Evolutionary conservation across 441 rosid genomes (phyloP).

Genomic region (Raphanus hybrid): DNA sequence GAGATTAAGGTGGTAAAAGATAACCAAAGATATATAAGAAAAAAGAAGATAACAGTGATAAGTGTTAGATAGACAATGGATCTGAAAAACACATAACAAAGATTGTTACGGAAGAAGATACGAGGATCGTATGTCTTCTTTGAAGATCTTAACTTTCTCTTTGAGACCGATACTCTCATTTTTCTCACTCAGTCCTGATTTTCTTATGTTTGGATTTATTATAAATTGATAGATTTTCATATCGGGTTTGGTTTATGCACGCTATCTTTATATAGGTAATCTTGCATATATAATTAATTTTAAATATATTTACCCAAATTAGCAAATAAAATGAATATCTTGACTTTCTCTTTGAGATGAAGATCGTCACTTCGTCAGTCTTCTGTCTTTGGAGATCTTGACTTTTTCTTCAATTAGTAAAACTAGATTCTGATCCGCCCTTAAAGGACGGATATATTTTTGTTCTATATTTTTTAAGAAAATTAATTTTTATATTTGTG

Average conservation of each 20-base stretch:
- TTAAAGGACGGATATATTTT: too few species aligned
- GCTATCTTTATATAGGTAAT: constrained; percentile 1
- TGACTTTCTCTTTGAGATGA: background rate
- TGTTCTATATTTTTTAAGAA: too few species aligned
- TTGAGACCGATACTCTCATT: constrained; percentile 56
- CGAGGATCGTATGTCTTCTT: constrained; percentile 36
- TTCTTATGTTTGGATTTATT: background rate
- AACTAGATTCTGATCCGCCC: too few species aligned
- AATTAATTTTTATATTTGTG: too few species aligned
- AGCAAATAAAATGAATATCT: too few species aligned
- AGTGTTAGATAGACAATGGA: constrained; percentile 52
- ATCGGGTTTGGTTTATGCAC: background rate
- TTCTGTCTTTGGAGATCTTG: constrained; percentile 41
- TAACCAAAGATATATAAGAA: constrained; percentile 58
- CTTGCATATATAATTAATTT: too few species aligned
- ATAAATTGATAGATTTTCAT: background rate
- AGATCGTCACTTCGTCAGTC: constrained; percentile 8
- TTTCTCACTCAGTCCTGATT: constrained; percentile 22
- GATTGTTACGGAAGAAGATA: constrained; percentile 25
- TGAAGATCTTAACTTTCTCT: constrained; percentile 48
- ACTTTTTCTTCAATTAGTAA: background rate
- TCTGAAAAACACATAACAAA: constrained; percentile 40
- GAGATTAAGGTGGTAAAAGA: constrained; percentile 68
- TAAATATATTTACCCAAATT: too few species aligned
- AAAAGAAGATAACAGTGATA: constrained; percentile 44